Evolutionary conservation across 345 rosid species (phyloP).

Genomic region (Diplotaxis tenuifolia): DNA sequence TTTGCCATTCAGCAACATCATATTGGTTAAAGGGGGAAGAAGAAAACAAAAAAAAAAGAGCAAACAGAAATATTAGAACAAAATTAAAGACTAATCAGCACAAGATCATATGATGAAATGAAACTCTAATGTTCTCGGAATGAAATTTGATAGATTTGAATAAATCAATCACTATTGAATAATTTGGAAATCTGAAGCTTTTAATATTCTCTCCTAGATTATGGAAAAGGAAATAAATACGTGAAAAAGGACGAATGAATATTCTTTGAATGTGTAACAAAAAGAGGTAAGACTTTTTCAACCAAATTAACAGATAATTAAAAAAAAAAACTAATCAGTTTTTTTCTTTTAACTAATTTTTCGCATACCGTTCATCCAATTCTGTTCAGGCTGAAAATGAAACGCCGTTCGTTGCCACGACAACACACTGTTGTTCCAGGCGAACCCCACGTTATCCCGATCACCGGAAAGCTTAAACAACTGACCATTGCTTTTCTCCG

Average conservation of each 20-base stretch:
- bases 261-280: slow-evolving; percentile 17
- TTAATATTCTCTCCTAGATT: background rate
- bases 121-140: background rate
- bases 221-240: slow-evolving; percentile 7
- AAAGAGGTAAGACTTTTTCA: slow-evolving; percentile 11
- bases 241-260: slow-evolving; percentile 28
- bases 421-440: slow-evolving; percentile 80
- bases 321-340: background rate
- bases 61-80: slow-evolving; percentile 12
- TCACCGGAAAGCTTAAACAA: slow-evolving; percentile 25
- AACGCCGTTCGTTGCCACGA: slow-evolving; percentile 86
- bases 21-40: slow-evolving; percentile 3
- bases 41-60: background rate
- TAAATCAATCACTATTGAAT: background rate
- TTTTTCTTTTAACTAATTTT: background rate
- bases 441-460: slow-evolving; percentile 33
- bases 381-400: slow-evolving; percentile 81
- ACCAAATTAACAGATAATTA: slow-evolving; percentile 13
- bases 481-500: slow-evolving; percentile 60
- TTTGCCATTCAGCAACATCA: slow-evolving; percentile 31
- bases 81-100: background rate
- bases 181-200: slow-evolving; percentile 6
- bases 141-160: background rate
- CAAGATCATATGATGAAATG: background rate
- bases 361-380: slow-evolving; percentile 96